Evolutionary conservation across 1,139 yeast genomes (phyloP), one percentile per base, ranked within the genome.

Genomic region (Petasospora rhodanensis): DNA sequence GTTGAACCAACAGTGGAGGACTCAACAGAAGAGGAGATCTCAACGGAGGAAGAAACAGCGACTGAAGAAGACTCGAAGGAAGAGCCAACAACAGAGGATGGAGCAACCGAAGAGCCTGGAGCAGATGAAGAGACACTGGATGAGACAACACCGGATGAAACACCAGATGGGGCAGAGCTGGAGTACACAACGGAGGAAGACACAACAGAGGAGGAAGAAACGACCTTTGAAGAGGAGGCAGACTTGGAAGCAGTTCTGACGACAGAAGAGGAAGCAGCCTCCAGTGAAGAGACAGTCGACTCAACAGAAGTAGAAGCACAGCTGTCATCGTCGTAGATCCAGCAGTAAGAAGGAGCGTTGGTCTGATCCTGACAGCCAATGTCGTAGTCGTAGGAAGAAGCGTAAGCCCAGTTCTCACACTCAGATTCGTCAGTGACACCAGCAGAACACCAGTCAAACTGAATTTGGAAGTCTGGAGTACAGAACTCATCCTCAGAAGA

Each of bases 281-380:
- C n/a, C n/a, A n/a, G n/a, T n/a, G n/a, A n/a, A n/a, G n/a, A n/a
- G n/a, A n/a, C 17, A 6, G 12, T n/a, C 18, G 26, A 24, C 5
- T n/a, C n/a, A n/a, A n/a, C n/a, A n/a, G n/a, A n/a, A n/a, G n/a
- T n/a, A n/a, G n/a, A n/a, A n/a, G n/a, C n/a, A n/a, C n/a, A n/a
- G n/a, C n/a, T n/a, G n/a, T n/a, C n/a, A n/a, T n/a, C n/a, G n/a
- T n/a, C n/a, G n/a, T n/a, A n/a, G n/a, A n/a, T n/a, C 47, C 47
- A 43, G 20, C 24, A 18, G 22, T 37, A 43, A 5, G 32, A 18
- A 4, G 43, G 37, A 14, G 38, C 17, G 24, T 43, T 45, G 4
- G 45, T 35, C 29, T 42, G 42, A 26, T 34, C 19, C 26, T 31
- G 22, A 22, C 54, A 49, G 14, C 51, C 51, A 10, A 45, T 44